A percentile compares a stretch with the other conserved stretches of the same genome.
These are phyloP conservation scores for Thelonectria blattea DNA, from an alignment of 2,329 filamentous ascomycete species.

Conservation along the genomic window DNA sequence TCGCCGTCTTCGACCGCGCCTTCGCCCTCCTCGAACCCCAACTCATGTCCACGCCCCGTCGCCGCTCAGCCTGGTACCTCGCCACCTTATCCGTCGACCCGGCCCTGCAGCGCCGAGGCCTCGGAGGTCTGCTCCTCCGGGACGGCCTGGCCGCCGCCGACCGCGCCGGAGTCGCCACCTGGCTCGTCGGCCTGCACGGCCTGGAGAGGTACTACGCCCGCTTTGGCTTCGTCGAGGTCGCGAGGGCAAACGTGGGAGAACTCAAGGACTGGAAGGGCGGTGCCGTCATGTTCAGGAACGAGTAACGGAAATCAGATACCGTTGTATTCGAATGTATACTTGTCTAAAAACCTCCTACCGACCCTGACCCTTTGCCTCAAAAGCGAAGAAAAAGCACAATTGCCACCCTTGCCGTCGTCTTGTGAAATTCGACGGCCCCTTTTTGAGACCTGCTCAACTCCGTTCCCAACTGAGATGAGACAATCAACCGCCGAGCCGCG, in stretches of 20 bases:
- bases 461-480: constrained; percentile 15
- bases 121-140: constrained; percentile 41
- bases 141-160: constrained; percentile 41
- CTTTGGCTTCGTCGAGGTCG: constrained; percentile 44
- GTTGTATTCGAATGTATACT: background rate
- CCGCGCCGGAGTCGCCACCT: constrained; percentile 39
- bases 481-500: constrained; percentile 8
- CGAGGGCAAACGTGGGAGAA: constrained; percentile 44
- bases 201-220: constrained; percentile 43
- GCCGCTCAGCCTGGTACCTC: constrained; percentile 44
- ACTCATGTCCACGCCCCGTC: constrained; percentile 38
- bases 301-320: constrained; percentile 5
- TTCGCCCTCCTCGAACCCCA: constrained; percentile 35
- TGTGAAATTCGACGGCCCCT: constrained; percentile 9
- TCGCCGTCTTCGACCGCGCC: constrained; percentile 36
- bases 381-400: constrained; percentile 11
- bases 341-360: constrained; percentile 13
- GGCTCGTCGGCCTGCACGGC: constrained; percentile 42
- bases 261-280: constrained; percentile 46
- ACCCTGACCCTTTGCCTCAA: constrained; percentile 11
- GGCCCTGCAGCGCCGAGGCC: constrained; percentile 39
- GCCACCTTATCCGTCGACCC: constrained; percentile 44
- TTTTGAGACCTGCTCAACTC: constrained; percentile 15
- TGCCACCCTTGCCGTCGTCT: constrained; percentile 4
- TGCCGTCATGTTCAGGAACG: constrained; percentile 46